Evolutionary conservation across 495 filamentous ascomycete genomes (phyloP).

Genomic region (Tuber indicum): DNA sequence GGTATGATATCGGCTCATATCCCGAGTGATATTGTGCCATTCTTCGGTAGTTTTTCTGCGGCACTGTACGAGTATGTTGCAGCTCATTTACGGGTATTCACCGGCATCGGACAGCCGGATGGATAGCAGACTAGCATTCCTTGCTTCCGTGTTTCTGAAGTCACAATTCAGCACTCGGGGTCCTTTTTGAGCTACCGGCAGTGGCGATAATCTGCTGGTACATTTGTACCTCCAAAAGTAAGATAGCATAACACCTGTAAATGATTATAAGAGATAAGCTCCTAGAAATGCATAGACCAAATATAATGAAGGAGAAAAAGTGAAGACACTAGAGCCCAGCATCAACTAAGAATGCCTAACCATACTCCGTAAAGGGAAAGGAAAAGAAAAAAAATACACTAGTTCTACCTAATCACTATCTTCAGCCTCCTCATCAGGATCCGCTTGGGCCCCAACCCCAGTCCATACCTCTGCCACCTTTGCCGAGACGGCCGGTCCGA

Average conservation of each 20-base stretch:
- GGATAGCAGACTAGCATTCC: not conserved
- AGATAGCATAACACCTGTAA: not conserved
- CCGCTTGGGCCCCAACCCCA: slow-evolving; percentile 22
- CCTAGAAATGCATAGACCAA: not conserved
- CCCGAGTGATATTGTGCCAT: not conserved
- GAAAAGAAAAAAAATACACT: not conserved
- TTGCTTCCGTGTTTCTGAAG: not conserved
- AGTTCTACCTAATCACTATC: slow-evolving; percentile 12
- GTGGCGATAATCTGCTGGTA: not conserved
- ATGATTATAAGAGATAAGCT: not conserved
- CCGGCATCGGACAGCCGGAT: not conserved
- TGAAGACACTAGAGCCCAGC: not conserved
- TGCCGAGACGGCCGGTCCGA: slow-evolving; percentile 57
- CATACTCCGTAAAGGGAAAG: not conserved
- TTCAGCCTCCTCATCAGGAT: slow-evolving; percentile 10
- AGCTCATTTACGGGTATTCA: not conserved
- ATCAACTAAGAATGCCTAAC: not conserved
- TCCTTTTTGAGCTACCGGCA: not conserved
- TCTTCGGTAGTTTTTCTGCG: not conserved
- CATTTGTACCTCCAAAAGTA: not conserved
- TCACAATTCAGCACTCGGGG: not conserved
- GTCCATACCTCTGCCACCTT: slow-evolving; percentile 74
- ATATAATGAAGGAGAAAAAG: not conserved
- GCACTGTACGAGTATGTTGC: not conserved
- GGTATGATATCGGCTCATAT: not conserved